Percentiles rank a stretch among this genome's conserved stretches.
These are phyloP conservation scores for Cubamyces lactineus DNA, from an alignment of 768 basidiomycete species.

Conservation along the genomic window DNA sequence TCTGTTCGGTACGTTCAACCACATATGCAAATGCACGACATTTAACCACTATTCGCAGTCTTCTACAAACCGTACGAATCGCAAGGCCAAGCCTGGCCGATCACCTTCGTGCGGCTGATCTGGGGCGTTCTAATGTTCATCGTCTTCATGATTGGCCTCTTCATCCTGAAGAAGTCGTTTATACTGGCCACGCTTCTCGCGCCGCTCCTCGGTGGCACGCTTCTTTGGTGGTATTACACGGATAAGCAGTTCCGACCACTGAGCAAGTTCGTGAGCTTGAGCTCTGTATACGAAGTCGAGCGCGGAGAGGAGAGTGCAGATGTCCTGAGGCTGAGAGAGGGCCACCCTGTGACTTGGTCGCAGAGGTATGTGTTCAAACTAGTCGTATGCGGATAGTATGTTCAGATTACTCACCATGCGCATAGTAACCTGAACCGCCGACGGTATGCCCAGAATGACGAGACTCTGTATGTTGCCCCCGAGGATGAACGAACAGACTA, in stretches of 20 bases:
- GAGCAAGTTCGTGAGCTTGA: conserved; percentile 82
- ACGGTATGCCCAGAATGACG: conserved; percentile 92
- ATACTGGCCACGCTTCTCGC: conserved; percentile 64
- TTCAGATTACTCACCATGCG: not conserved
- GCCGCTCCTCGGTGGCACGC: conserved; percentile 76
- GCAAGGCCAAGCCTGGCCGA: conserved; percentile 96
- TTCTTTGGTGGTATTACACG: conserved; percentile 83
- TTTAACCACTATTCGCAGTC: conserved; percentile 49
- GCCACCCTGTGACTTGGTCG: conserved; percentile 86
- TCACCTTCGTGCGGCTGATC: conserved; percentile 89
- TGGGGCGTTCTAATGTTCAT: conserved; percentile 94
- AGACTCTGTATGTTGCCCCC: conserved; percentile 92
- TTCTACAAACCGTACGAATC: conserved; percentile 99
- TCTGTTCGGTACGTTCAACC: conserved; percentile 72
- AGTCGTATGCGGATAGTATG: not conserved
- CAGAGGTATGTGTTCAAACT: conserved; percentile 63
- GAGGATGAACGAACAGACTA: conserved; percentile 93
- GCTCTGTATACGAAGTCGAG: conserved; percentile 87
- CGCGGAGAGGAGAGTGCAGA: conserved; percentile 86
- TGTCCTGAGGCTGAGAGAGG: conserved; percentile 70
- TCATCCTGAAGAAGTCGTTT: conserved; percentile 68
- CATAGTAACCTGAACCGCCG: conserved; percentile 79
- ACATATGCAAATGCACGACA: not conserved
- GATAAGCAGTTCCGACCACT: conserved; percentile 68
- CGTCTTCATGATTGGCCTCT: conserved; percentile 96